Evolutionary conservation across 169 alveolate species (phyloP), one percentile per base, ranked within the genome.

Genomic region (Amoebophrya sp.): DNA sequence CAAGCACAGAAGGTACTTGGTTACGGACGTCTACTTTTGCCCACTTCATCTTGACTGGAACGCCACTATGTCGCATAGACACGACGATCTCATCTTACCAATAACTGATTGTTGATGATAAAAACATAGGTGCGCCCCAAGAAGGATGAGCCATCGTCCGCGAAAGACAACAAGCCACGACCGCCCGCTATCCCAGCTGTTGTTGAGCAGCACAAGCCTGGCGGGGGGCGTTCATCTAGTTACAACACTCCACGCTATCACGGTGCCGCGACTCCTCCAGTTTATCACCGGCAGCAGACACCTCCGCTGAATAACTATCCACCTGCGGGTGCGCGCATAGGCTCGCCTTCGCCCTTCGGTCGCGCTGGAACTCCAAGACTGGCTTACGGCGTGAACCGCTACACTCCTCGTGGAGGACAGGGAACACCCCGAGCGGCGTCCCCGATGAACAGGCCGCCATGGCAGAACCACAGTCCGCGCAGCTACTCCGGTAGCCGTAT

Each of bases 71-170:
- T n/a, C n/a, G n/a, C n/a, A n/a, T n/a, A n/a, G n/a, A n/a, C n/a
- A n/a, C n/a, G n/a, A n/a, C n/a, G n/a, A n/a, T n/a, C n/a, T n/a
- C n/a, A n/a, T n/a, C n/a, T n/a, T n/a, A n/a, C n/a, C n/a, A n/a
- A n/a, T n/a, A n/a, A n/a, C n/a, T n/a, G n/a, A n/a, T n/a, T n/a
- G n/a, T n/a, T 47, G 65, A 47, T 12, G 18, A 47, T 47, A 6
- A 12, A 47, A 47, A 47, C 6, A 12, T 36, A 65, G 83, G 83
- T 65, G 33, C 83, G 83, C 2, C 83, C 83, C 39, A 65, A 65
- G 83, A 65, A 65, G 83, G 83, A 65, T 26, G 83, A 65, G 33
- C n/a, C n/a, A n/a, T n/a, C n/a, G n/a, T n/a, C n/a, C n/a, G n/a
- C 18, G 3, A 65, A 65, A 36, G 83, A 65, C 3, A 65, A 65